phyloP scores from a whole-genome alignment of 2,329 filamentous ascomycete species.

The Aspergillus clavatus region DNA sequence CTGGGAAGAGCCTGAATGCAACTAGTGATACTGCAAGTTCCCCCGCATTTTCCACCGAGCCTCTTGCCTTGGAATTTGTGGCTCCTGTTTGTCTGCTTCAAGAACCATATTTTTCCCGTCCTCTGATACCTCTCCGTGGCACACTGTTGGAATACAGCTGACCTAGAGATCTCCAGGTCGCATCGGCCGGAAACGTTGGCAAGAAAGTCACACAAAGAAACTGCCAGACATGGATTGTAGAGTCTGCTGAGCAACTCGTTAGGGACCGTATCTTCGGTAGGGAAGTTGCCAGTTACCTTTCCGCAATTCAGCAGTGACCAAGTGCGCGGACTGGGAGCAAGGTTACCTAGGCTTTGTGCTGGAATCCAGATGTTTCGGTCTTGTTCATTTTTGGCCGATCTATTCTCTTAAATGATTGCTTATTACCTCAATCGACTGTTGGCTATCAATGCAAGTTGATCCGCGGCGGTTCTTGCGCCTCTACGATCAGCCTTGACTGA shows the following conservation, averaged over 20 bases:
- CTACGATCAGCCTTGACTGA: neutral
- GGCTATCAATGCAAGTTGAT: neutral
- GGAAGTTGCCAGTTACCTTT: conserved; percentile 23
- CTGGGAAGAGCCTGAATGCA: conserved; percentile 14
- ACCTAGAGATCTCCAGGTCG: conserved; percentile 1
- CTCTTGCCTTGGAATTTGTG: neutral
- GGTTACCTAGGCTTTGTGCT: too few relatives aligned
- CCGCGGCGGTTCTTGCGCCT: neutral
- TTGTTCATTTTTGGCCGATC: neutral
- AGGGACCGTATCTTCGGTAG: conserved; percentile 22
- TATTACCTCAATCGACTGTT: neutral
- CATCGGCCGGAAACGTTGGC: neutral
- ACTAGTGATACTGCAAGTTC: conserved; percentile 6
- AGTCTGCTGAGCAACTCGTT: conserved; percentile 29
- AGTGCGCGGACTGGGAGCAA: too few relatives aligned
- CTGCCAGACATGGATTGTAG: conserved; percentile 37
- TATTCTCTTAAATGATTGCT: neutral
- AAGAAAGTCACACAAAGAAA: conserved; percentile 26
- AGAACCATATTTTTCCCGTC: too few relatives aligned
- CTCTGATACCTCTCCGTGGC: too few relatives aligned
- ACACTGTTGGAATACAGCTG: too few relatives aligned
- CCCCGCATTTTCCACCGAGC: too few relatives aligned
- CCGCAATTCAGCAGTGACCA: conserved; percentile 22
- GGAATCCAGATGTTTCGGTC: too few relatives aligned
- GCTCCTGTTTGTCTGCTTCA: too few relatives aligned